Evolutionary conservation across 805 yeast species (phyloP), one percentile per base, ranked within the genome.

Genomic region (Lipomyces lipofer): DNA sequence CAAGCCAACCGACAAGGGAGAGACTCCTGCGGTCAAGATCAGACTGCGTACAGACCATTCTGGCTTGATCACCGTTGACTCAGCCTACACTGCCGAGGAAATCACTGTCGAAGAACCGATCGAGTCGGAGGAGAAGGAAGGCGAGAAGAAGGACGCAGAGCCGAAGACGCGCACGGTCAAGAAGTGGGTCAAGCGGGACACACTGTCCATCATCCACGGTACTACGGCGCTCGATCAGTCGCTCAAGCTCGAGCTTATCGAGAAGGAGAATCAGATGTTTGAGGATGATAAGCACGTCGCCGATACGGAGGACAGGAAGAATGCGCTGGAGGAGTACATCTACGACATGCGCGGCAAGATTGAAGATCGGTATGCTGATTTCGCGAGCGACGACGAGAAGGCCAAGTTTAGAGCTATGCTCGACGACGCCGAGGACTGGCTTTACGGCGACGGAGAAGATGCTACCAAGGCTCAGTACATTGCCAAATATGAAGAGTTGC

Each of bases 241-340:
- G 59, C 78, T 75, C 59, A 79, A 88, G 73, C 77, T 83, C 66
- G 75, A 74, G 51, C 79, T 78, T 64, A 79, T 86, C 59, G 98
- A 94, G 80, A 77, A 77, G 73, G 99, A 94, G 79, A 82, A 82
- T 69, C 80, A 85, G 72, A 76, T 94, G 84, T 79, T 82, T 63
- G 82, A 89, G 71, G 90, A 85, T 70, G 99, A 94, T 76, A 94
- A 91, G 79, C 84, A 92, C 67, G 97, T 94, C 63, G 95, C 95
- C 64, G 98, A 94, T 78, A 94, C 98, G 64, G 98, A 94, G 80
- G 97, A 94, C 78, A 89, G 90, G 75, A 94, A 94, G 86, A 94
- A 94, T 74, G 94, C 96, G 63, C 80, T 94, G 60, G 99, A 94
- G 80, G 99, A 94, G 80, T 94, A 94, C 81, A 94, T 94, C 69